Conservation (phyloP, 176 grass and related monocot species). For the Cenchrus americanus region DNA sequence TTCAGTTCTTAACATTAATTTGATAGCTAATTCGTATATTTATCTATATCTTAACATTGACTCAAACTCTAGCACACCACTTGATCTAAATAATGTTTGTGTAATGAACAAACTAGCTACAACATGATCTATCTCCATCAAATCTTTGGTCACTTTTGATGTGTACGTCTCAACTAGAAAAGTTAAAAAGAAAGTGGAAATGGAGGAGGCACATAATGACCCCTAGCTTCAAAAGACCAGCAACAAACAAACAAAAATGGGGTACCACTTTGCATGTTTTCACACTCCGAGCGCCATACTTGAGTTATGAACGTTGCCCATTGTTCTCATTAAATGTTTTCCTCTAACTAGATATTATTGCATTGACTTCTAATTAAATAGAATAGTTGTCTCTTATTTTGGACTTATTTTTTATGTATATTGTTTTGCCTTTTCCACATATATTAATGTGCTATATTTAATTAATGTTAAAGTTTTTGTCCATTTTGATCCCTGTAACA, state of each 20-base stretch:
- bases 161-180: slow-evolving; percentile 47
- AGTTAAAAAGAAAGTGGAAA: slow-evolving; percentile 25
- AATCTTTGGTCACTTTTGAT: slow-evolving; percentile 39
- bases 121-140: slow-evolving; percentile 27
- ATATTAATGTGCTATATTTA: background rate
- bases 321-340: background rate
- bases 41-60: slow-evolving; percentile 13
- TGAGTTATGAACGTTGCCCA: background rate
- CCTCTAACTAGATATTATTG: background rate
- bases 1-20: background rate
- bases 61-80: slow-evolving; percentile 19
- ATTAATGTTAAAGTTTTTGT: background rate
- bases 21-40: background rate
- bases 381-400: background rate
- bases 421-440: background rate
- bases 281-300: background rate
- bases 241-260: background rate
- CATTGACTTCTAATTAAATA: background rate
- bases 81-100: slow-evolving; percentile 22
- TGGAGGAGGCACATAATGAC: background rate
- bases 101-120: slow-evolving; percentile 42
- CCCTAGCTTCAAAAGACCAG: slow-evolving; percentile 8
- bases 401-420: background rate
- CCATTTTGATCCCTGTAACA: background rate
- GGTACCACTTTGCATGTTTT: background rate